Percentiles rank a stretch among this genome's conserved stretches.
Evolutionary conservation across 129 eudicot species (phyloP).

Genomic region (Arctium minus): DNA sequence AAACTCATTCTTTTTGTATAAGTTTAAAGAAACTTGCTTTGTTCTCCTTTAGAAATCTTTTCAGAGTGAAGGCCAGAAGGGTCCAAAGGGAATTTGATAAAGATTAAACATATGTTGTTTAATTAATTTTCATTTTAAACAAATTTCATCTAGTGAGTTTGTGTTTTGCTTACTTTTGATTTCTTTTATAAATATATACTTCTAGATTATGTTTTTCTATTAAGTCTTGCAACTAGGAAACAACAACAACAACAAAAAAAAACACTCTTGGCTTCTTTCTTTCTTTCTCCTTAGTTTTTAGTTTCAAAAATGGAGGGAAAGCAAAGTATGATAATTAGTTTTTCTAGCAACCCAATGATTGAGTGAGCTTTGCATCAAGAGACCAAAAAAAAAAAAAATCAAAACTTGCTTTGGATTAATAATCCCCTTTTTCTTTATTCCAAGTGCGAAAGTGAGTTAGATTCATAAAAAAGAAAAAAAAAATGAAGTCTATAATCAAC

Average conservation of each 20-base stretch:
- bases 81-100: conserved; percentile 18
- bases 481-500: conserved; percentile 64
- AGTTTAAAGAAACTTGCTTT: conserved; percentile 84
- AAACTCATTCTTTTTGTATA: conserved; percentile 80
- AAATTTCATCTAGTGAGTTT: conserved; percentile 18
- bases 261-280: neutral
- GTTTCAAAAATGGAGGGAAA: conserved; percentile 49
- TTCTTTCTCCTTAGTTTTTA: neutral
- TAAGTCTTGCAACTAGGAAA: conserved; percentile 17
- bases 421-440: conserved; percentile 33
- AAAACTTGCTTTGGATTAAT: conserved; percentile 23
- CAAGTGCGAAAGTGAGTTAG: conserved; percentile 31
- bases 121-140: conserved; percentile 11
- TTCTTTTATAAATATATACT: neutral
- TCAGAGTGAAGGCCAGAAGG: conserved; percentile 26
- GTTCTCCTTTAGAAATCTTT: conserved; percentile 69
- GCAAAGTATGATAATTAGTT: conserved; percentile 32
- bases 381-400: neutral
- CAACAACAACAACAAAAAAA: conserved; percentile 32
- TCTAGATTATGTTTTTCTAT: conserved; percentile 17
- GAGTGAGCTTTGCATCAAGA: conserved; percentile 33
- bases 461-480: conserved; percentile 24
- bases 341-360: conserved; percentile 55
- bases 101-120: neutral
- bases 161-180: conserved; percentile 9